Evolutionary conservation across 768 basidiomycete genomes (phyloP).

Genomic region (Leccinum imitatum): DNA sequence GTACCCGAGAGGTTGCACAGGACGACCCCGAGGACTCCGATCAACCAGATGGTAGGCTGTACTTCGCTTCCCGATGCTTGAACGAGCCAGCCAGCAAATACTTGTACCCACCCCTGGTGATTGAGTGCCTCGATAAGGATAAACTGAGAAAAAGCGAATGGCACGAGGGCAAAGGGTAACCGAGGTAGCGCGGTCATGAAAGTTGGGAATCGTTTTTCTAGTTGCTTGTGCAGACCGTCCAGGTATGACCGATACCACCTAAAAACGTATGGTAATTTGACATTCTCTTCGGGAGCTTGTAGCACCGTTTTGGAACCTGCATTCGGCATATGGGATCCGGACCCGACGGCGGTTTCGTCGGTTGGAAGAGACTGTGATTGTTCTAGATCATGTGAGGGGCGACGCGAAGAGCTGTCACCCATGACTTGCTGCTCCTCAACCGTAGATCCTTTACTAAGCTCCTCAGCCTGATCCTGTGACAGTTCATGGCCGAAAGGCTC

Average conservation of each 20-base stretch:
- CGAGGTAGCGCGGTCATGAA: conserved; percentile 61
- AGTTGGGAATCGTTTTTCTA: conserved; percentile 60
- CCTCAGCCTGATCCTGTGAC: neutral
- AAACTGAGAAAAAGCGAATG: conserved; percentile 94
- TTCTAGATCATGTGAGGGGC: neutral
- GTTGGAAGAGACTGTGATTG: neutral
- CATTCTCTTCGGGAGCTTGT: neutral
- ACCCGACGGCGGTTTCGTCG: conserved; percentile 8
- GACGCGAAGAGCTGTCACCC: neutral
- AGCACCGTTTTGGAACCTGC: neutral
- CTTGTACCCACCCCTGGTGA: conserved; percentile 82
- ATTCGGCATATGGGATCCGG: neutral
- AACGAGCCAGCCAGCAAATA: conserved; percentile 72
- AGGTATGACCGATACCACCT: neutral
- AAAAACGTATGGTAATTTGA: neutral
- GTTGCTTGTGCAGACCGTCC: neutral
- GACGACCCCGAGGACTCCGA: conserved; percentile 70
- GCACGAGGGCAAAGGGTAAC: conserved; percentile 78
- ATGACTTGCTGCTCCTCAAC: neutral
- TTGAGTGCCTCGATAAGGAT: conserved; percentile 86
- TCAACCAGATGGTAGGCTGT: conserved; percentile 57
- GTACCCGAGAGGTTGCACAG: conserved; percentile 84
- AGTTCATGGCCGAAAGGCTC: conserved; percentile 15
- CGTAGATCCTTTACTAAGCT: neutral
- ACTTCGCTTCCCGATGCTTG: conserved; percentile 43